Conservation (phyloP, 2,329 filamentous ascomycete species). For the Colletotrichum sp. region DNA sequence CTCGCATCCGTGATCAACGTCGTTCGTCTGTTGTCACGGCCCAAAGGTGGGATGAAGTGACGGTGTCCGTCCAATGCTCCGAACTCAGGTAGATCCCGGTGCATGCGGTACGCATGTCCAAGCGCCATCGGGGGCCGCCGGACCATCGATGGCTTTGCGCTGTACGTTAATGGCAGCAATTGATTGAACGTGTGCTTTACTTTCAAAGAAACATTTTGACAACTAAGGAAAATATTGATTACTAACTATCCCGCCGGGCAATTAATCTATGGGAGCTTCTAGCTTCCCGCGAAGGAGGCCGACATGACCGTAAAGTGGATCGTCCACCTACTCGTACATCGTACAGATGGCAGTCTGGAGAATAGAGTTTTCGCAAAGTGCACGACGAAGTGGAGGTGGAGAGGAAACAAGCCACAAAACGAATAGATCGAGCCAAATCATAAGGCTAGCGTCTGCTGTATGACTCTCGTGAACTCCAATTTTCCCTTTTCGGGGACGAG, state of each 20-base stretch:
- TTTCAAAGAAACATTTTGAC: not conserved
- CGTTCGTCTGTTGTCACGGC: not conserved
- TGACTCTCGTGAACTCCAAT: not conserved
- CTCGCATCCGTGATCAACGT: not conserved
- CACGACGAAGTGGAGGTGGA: not conserved
- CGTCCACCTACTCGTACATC: not conserved
- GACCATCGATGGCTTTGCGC: not conserved
- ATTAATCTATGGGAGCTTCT: rapidly evolving
- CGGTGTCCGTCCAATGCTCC: not conserved
- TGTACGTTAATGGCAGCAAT: not conserved
- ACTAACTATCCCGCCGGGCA: not conserved
- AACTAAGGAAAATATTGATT: not conserved
- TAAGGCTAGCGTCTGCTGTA: not conserved
- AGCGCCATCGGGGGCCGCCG: not conserved
- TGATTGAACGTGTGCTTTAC: rapidly evolving
- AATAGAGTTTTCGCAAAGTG: not conserved
- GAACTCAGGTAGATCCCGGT: not conserved
- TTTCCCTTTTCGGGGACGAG: not conserved
- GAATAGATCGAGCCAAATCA: not conserved
- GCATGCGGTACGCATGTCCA: not conserved
- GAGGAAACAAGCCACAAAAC: not conserved
- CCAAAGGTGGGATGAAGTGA: not conserved
- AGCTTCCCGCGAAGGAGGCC: not conserved
- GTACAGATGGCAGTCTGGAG: not conserved
- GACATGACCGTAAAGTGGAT: not conserved